These are phyloP conservation scores for Magnusiomyces paraingens DNA, from an alignment of 1,139 yeast genomes.

Conservation along the genomic window DNA sequence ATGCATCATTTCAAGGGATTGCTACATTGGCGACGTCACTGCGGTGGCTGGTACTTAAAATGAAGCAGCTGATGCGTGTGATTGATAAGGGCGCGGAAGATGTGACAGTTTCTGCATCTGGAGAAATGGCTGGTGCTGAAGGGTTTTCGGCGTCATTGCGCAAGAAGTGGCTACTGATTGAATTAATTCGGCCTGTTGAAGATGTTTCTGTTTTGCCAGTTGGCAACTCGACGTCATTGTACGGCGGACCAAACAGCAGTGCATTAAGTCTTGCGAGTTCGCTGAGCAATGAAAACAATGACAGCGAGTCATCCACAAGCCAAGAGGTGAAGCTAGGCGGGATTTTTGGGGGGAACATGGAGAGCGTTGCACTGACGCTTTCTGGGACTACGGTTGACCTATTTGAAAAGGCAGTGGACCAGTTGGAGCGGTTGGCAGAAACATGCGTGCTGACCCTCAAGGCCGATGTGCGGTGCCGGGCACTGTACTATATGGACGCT, in stretches of 20 bases:
- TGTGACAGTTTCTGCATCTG: not conserved
- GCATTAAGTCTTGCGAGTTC: not conserved
- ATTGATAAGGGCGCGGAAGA: slow-evolving; percentile 5
- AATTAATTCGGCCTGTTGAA: slow-evolving; percentile 1
- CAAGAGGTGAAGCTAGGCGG: slow-evolving; percentile 7
- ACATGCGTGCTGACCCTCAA: slow-evolving; percentile 52
- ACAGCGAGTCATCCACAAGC: slow-evolving; percentile 16
- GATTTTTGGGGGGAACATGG: not conserved
- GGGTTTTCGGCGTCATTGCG: not conserved
- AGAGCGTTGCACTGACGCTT: slow-evolving; percentile 16
- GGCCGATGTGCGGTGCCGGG: slow-evolving; percentile 58
- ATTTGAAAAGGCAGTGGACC: slow-evolving; percentile 45
- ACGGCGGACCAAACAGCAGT: not conserved
- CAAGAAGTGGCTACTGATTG: not conserved
- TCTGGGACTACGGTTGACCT: slow-evolving; percentile 39
- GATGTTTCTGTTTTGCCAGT: not conserved
- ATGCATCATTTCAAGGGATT: slow-evolving; percentile 9
- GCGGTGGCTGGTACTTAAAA: slow-evolving; percentile 12
- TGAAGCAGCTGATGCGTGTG: slow-evolving; percentile 8
- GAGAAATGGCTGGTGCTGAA: not conserved
- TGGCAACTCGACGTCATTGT: not conserved
- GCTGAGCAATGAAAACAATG: not conserved
- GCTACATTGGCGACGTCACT: slow-evolving; percentile 15
- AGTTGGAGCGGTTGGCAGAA: slow-evolving; percentile 43
- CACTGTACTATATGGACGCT: slow-evolving; percentile 52